Evolutionary conservation across 108 stramenopile genomes (phyloP).

Genomic region (Hondaea fermentalgiana): DNA sequence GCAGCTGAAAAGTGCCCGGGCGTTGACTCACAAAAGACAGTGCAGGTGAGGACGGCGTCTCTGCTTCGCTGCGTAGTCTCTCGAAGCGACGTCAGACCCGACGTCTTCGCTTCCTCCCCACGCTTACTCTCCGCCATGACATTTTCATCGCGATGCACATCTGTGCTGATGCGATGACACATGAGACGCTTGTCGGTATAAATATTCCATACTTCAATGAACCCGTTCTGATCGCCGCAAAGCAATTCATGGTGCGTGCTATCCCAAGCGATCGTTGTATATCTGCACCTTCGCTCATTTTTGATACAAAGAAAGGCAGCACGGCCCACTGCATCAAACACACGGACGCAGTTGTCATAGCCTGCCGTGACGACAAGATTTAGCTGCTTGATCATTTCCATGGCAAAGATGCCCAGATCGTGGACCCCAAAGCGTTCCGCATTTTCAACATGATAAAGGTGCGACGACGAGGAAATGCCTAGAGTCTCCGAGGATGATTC

Average conservation of each 20-base stretch:
- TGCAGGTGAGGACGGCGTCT: not conserved
- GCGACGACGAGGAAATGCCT: too few species aligned
- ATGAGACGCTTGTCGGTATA: conserved; percentile 7
- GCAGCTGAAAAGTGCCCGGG: not conserved
- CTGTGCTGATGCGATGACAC: not conserved
- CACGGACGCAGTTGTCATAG: not conserved
- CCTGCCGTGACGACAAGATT: not conserved
- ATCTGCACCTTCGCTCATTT: not conserved
- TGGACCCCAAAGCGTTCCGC: not conserved
- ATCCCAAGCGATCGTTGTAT: not conserved
- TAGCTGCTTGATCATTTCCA: not conserved
- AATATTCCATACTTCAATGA: not conserved
- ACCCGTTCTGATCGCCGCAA: not conserved
- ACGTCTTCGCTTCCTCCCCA: too few species aligned
- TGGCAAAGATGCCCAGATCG: not conserved
- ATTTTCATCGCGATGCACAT: not conserved
- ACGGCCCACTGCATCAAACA: not conserved
- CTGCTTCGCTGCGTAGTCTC: too few species aligned
- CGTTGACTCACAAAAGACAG: not conserved
- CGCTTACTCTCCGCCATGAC: not conserved
- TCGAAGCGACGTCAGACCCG: too few species aligned
- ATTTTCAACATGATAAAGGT: not conserved
- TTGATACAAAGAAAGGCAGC: not conserved
- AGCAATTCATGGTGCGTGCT: not conserved
- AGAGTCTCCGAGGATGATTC: too few species aligned